Conservation (phyloP, 2,329 filamentous ascomycete genomes). For the Daldinia sp. region DNA sequence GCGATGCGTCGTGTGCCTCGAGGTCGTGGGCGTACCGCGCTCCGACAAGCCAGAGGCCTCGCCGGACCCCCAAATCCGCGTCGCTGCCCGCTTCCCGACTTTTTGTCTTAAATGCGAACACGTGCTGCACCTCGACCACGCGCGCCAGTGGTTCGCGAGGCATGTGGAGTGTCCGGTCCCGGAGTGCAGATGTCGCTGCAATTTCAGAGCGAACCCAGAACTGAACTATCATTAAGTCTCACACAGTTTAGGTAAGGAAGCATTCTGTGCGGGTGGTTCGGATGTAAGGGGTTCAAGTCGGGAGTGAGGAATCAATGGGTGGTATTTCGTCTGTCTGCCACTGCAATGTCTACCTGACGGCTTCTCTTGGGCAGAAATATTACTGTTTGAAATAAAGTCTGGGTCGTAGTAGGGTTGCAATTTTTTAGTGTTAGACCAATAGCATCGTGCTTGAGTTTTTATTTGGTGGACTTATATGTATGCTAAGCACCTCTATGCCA, state of each 20-base stretch:
- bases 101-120: constrained; percentile 78
- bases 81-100: constrained; percentile 72
- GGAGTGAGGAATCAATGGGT: background rate
- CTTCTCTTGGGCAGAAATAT: constrained; percentile 17
- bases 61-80: constrained; percentile 59
- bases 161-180: constrained; percentile 76
- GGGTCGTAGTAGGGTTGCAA: constrained; percentile 8
- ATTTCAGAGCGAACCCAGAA: constrained; percentile 70
- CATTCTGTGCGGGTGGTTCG: background rate
- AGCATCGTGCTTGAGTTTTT: constrained; percentile 8
- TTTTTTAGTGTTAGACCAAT: constrained; percentile 5
- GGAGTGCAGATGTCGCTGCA: constrained; percentile 75
- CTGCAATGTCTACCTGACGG: background rate
- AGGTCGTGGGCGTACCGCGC: constrained; percentile 73
- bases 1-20: constrained; percentile 75
- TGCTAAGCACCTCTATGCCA: background rate
- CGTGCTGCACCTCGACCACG: constrained; percentile 75
- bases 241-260: too few relatives aligned
- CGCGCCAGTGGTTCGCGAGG: constrained; percentile 73
- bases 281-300: background rate
- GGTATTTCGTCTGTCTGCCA: background rate
- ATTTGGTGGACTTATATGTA: background rate
- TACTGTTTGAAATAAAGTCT: background rate
- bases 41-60: constrained; percentile 68
- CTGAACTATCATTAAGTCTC: constrained; percentile 62